These are phyloP conservation scores for Clarireedia homoeocarpa DNA, from an alignment of 2,329 filamentous ascomycete species.

Conservation along the genomic window DNA sequence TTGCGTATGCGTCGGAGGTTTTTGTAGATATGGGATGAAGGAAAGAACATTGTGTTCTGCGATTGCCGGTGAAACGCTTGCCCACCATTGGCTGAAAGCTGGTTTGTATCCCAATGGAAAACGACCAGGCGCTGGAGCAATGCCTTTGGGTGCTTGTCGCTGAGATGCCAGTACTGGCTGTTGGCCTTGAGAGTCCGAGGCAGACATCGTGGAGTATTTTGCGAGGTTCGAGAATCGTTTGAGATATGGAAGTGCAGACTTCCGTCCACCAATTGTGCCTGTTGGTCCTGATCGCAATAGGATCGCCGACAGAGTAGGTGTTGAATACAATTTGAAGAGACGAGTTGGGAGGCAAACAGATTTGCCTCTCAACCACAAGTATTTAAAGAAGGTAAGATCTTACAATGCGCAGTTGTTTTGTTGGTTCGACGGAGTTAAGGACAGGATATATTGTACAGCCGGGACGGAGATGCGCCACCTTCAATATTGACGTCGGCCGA, in stretches of 20 bases:
- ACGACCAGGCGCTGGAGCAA: slow-evolving; percentile 34
- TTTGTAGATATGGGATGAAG: slow-evolving; percentile 74
- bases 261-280: slow-evolving; percentile 24
- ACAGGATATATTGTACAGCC: background rate
- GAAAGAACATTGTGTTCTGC: slow-evolving; percentile 86
- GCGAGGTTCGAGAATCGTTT: slow-evolving; percentile 25
- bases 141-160: slow-evolving; percentile 32
- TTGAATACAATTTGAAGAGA: slow-evolving; percentile 30
- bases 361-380: slow-evolving; percentile 18
- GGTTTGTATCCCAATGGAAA: slow-evolving; percentile 92
- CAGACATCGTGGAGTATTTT: slow-evolving; percentile 28
- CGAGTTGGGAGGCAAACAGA: slow-evolving; percentile 17
- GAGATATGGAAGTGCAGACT: slow-evolving; percentile 19
- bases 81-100: slow-evolving; percentile 92
- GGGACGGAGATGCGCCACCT: background rate
- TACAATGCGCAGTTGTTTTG: background rate
- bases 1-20: slow-evolving; percentile 47
- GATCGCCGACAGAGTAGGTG: slow-evolving; percentile 25
- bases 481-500: background rate
- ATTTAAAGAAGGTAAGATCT: background rate
- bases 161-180: slow-evolving; percentile 42
- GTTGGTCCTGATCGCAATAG: slow-evolving; percentile 25
- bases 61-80: slow-evolving; percentile 67
- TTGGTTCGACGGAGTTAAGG: slow-evolving; percentile 6
- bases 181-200: slow-evolving; percentile 32